These are phyloP conservation scores for Metarhizium guizhouense DNA, from an alignment of 2,329 filamentous ascomycete species.

Conservation along the genomic window DNA sequence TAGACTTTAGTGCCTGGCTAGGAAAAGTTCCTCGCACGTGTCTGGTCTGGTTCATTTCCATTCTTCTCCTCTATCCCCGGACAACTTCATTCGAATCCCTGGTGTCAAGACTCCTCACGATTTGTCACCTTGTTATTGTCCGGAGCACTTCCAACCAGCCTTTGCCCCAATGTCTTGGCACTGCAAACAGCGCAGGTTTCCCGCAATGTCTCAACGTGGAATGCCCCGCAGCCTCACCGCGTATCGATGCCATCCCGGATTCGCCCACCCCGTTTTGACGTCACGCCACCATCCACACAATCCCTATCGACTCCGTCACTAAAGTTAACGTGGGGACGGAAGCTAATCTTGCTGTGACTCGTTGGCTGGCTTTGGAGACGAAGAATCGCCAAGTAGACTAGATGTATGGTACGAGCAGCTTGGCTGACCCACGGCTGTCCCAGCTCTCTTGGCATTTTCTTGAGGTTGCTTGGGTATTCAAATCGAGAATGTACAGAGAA, in stretches of 20 bases:
- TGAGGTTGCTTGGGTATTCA: not conserved
- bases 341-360: not conserved
- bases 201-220: not conserved
- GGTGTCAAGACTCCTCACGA: not conserved
- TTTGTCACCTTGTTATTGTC: not conserved
- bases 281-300: not conserved
- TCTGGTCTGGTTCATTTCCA: not conserved
- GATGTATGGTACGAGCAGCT: not conserved
- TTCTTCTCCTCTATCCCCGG: not conserved
- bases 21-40: not conserved
- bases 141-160: not conserved
- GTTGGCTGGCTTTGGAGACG: not conserved
- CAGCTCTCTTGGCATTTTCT: constrained; percentile 4
- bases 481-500: not conserved
- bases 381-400: constrained; percentile 1
- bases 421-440: not conserved
- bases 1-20: not conserved
- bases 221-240: not conserved
- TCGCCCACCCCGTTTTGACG: not conserved
- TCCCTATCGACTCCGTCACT: not conserved
- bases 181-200: not conserved
- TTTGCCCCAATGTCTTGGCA: constrained; percentile 1
- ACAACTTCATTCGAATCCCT: not conserved
- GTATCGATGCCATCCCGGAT: not conserved
- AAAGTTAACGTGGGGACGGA: not conserved